phyloP scores from a whole-genome alignment of 306 rosid species.

The Prunus salicina region DNA sequence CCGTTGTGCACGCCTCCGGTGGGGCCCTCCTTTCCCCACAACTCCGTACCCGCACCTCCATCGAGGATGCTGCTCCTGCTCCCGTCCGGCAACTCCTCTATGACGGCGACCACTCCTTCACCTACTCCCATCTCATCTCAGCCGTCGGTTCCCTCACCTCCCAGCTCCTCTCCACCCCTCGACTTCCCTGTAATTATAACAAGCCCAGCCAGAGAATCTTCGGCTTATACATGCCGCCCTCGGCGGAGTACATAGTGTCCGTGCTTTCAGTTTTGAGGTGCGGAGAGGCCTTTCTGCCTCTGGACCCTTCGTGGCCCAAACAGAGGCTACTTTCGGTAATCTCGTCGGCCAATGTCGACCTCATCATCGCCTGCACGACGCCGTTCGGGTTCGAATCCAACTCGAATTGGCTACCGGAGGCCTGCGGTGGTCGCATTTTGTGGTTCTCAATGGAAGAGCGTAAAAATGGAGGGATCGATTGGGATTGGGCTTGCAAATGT shows the following conservation, averaged over 20 bases:
- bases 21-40: constrained; percentile 34
- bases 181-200: not conserved
- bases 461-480: constrained; percentile 16
- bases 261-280: constrained; percentile 71
- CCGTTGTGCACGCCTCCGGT: constrained; percentile 66
- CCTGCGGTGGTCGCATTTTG: constrained; percentile 35
- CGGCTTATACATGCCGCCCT: constrained; percentile 77
- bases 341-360: constrained; percentile 52
- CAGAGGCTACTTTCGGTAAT: constrained; percentile 50
- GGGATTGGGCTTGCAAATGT: constrained; percentile 66
- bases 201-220: constrained; percentile 52
- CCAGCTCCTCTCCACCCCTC: constrained; percentile 49
- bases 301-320: constrained; percentile 83
- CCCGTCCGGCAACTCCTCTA: constrained; percentile 5
- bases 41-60: constrained; percentile 3
- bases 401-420: constrained; percentile 46
- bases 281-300: constrained; percentile 81
- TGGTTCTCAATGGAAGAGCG: constrained; percentile 40
- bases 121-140: constrained; percentile 51
- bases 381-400: constrained; percentile 41
- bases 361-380: constrained; percentile 49
- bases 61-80: not conserved
- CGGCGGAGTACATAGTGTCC: constrained; percentile 66
- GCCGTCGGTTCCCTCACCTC: constrained; percentile 59
- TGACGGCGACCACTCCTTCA: constrained; percentile 56